These are phyloP conservation scores for Coemansia sp. DNA, from an alignment of 192 early-diverging fungal species.

Conservation along the genomic window DNA sequence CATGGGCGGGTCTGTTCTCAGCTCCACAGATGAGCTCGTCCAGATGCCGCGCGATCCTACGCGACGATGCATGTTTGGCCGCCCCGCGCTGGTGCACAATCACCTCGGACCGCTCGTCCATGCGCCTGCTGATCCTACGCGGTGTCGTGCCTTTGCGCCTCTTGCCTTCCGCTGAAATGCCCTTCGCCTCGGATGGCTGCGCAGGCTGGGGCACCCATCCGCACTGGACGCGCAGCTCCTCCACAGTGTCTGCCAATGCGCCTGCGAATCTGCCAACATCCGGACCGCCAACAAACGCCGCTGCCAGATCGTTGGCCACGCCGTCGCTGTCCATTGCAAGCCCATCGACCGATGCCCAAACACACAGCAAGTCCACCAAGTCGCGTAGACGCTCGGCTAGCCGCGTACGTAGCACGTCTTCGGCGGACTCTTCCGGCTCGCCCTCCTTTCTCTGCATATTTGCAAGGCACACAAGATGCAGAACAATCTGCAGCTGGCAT, in stretches of 20 bases:
- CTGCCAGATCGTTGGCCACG: slow-evolving; percentile 27
- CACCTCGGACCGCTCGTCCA: slow-evolving; percentile 39
- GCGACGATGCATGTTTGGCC: slow-evolving; percentile 26
- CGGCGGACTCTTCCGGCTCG: not conserved
- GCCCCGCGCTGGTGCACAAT: slow-evolving; percentile 41
- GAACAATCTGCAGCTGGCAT: slow-evolving; percentile 49
- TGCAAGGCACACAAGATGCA: slow-evolving; percentile 31
- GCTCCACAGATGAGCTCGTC: slow-evolving; percentile 42
- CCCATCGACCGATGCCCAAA: slow-evolving; percentile 49
- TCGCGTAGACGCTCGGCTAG: slow-evolving; percentile 30
- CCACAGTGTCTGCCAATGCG: slow-evolving; percentile 30
- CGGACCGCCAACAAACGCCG: slow-evolving; percentile 41
- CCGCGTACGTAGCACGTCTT: not conserved
- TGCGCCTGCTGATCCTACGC: slow-evolving; percentile 27
- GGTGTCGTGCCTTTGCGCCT: slow-evolving; percentile 51
- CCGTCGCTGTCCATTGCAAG: slow-evolving; percentile 2
- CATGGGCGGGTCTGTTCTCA: not conserved
- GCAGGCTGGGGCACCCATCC: slow-evolving; percentile 40
- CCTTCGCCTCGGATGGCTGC: not conserved
- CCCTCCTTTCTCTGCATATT: not conserved
- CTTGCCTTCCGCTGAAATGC: slow-evolving; percentile 13
- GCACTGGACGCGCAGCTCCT: slow-evolving; percentile 52
- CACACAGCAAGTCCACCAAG: slow-evolving; percentile 41
- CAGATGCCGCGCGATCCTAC: slow-evolving; percentile 47
- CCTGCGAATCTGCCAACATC: slow-evolving; percentile 23